Percentiles rank a stretch among this genome's conserved stretches.
These are phyloP conservation scores for Kazachstania kunashirensis DNA, from an alignment of 805 yeast genomes.

Conservation along the genomic window DNA sequence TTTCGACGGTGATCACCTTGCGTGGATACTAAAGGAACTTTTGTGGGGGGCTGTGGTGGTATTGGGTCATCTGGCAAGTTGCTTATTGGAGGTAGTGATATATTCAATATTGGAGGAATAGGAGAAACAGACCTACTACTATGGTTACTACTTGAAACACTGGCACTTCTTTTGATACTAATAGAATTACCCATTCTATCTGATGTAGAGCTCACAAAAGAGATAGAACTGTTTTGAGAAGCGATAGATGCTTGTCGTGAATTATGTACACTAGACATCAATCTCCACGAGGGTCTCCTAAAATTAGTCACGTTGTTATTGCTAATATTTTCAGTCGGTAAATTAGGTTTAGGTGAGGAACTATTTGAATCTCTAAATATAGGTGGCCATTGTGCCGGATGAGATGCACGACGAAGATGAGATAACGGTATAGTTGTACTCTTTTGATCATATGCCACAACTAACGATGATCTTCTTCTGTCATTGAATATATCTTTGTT, in stretches of 20 bases:
- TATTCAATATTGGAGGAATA: slow-evolving; percentile 19
- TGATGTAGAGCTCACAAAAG: slow-evolving; percentile 26
- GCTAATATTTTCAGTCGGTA: background rate
- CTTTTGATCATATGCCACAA: background rate
- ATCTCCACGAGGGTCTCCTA: slow-evolving; percentile 9
- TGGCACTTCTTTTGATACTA: slow-evolving; percentile 18
- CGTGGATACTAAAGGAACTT: background rate
- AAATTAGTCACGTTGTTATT: background rate
- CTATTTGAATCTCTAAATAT: background rate
- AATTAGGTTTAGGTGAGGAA: slow-evolving; percentile 1
- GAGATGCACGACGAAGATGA: slow-evolving; percentile 20
- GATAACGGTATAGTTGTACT: background rate
- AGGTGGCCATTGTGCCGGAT: slow-evolving; percentile 10
- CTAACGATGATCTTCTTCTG: slow-evolving; percentile 15
- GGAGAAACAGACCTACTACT: slow-evolving; percentile 14
- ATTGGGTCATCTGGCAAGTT: slow-evolving; percentile 50
- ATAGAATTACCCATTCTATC: slow-evolving; percentile 27
- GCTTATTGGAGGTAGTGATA: slow-evolving; percentile 43
- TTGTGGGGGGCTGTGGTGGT: slow-evolving; percentile 36
- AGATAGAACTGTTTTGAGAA: slow-evolving; percentile 26
- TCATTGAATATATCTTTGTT: background rate
- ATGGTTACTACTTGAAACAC: slow-evolving; percentile 18
- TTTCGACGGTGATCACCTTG: background rate
- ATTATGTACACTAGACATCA: slow-evolving; percentile 11
- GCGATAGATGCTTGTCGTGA: slow-evolving; percentile 34